These are phyloP conservation scores for Oryza nivara DNA, from an alignment of 176 grass and related monocot genomes.

Conservation along the genomic window DNA sequence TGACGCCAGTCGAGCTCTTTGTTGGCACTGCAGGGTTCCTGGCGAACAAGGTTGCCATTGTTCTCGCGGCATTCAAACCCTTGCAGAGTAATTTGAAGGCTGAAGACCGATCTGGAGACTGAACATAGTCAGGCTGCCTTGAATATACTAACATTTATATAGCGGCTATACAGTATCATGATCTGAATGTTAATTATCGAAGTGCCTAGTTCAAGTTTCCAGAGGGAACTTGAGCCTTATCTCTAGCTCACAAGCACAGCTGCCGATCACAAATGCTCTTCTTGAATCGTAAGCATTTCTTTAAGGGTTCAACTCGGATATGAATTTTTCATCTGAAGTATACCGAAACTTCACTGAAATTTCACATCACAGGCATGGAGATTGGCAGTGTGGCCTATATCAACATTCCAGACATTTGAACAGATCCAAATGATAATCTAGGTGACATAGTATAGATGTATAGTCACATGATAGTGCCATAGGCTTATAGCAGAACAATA, in stretches of 20 bases:
- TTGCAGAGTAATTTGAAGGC: slow-evolving; percentile 59
- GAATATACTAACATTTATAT: neutral
- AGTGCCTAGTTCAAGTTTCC: neutral
- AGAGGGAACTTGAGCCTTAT: neutral
- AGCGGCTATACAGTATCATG: too few relatives aligned
- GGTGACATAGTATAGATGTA: neutral
- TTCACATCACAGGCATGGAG: neutral
- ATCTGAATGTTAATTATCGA: neutral
- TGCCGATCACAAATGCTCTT: neutral
- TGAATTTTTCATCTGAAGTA: neutral
- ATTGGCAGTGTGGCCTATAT: neutral
- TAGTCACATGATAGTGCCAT: neutral
- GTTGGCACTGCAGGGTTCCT: slow-evolving; percentile 69
- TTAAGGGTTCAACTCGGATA: neutral
- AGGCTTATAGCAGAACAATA: neutral
- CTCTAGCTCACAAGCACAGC: neutral
- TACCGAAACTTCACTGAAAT: neutral
- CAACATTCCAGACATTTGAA: neutral
- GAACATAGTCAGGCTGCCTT: neutral
- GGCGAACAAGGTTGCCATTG: slow-evolving; percentile 61
- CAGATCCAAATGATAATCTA: neutral
- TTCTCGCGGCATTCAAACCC: slow-evolving; percentile 86
- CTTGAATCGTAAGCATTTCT: neutral
- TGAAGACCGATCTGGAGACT: slow-evolving; percentile 25
- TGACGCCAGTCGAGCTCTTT: slow-evolving; percentile 66